phyloP scores from a whole-genome alignment of 139 green algal genomes.

The Chlamydomonas asymmetrica region DNA sequence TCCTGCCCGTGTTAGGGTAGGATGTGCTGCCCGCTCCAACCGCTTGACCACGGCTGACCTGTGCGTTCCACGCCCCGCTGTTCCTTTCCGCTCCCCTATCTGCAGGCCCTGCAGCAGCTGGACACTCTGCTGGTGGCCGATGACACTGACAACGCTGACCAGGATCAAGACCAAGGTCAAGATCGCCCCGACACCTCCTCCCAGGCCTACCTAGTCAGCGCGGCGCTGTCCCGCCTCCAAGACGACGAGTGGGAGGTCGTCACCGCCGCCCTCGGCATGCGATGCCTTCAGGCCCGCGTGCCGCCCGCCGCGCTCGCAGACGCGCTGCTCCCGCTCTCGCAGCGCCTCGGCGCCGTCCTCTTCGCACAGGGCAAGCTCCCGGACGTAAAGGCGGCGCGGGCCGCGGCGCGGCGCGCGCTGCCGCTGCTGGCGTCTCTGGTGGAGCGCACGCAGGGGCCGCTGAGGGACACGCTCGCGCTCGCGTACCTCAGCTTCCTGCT shows the following conservation, averaged over 20 bases:
- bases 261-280: conserved; percentile 20
- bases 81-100: neutral
- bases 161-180: too few relatives aligned
- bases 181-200: too few relatives aligned
- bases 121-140: conserved; percentile 17
- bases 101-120: conserved; percentile 41
- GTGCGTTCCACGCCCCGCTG: too few relatives aligned
- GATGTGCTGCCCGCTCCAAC: too few relatives aligned
- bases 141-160: too few relatives aligned
- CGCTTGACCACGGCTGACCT: too few relatives aligned
- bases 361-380: conserved; percentile 11
- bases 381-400: conserved; percentile 21
- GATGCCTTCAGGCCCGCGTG: conserved; percentile 5
- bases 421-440: conserved; percentile 3
- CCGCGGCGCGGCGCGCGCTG: conserved; percentile 31
- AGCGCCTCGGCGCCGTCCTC: conserved; percentile 8
- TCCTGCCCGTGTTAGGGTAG: too few relatives aligned
- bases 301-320: conserved; percentile 38
- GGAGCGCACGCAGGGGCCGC: neutral
- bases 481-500: conserved; percentile 17
- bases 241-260: conserved; percentile 42
- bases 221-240: conserved; percentile 15
- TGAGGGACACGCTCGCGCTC: conserved; percentile 1
- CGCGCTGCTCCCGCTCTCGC: conserved; percentile 39
- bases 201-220: too few relatives aligned